phyloP scores from a whole-genome alignment of 192 early-diverging fungal species.

The Entomortierella chlamydospora region DNA sequence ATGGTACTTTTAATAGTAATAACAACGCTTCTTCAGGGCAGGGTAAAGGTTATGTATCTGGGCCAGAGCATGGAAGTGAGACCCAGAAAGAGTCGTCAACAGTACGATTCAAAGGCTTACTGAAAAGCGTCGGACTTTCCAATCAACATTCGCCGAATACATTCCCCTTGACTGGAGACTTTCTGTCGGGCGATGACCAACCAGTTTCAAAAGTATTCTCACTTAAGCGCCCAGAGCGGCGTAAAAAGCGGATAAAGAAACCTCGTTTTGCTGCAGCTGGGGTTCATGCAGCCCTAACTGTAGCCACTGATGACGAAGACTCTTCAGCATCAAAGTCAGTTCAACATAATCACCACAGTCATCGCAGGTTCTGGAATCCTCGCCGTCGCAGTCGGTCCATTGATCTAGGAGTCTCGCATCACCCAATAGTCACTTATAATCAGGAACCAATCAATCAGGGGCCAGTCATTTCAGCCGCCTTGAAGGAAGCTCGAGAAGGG shows the following conservation, averaged over 20 bases:
- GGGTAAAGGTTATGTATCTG: background rate
- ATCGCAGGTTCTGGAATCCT: constrained; percentile 6
- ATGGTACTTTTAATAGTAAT: background rate
- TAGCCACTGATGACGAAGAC: constrained; percentile 42
- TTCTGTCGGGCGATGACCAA: constrained; percentile 48
- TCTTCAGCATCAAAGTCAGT: constrained; percentile 12
- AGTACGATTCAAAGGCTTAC: constrained; percentile 26
- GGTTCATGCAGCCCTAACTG: background rate
- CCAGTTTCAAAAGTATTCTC: constrained; percentile 10
- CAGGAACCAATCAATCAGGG: background rate
- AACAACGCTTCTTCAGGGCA: background rate
- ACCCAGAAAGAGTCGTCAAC: constrained; percentile 35
- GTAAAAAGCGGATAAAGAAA: constrained; percentile 36
- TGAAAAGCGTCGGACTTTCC: constrained; percentile 37
- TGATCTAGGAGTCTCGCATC: constrained; percentile 8
- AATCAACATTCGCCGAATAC: constrained; percentile 13
- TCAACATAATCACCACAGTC: background rate
- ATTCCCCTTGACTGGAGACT: constrained; percentile 24
- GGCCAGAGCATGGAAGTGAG: constrained; percentile 23
- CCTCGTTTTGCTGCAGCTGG: constrained; percentile 6
- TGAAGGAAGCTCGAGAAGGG: constrained; percentile 11
- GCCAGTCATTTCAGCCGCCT: constrained; percentile 15
- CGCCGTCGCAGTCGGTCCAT: constrained; percentile 30
- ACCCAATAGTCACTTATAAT: background rate
- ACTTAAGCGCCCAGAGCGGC: constrained; percentile 18